These are phyloP conservation scores for Tephrocybe sp. DNA, from an alignment of 768 basidiomycete genomes.

Conservation along the genomic window DNA sequence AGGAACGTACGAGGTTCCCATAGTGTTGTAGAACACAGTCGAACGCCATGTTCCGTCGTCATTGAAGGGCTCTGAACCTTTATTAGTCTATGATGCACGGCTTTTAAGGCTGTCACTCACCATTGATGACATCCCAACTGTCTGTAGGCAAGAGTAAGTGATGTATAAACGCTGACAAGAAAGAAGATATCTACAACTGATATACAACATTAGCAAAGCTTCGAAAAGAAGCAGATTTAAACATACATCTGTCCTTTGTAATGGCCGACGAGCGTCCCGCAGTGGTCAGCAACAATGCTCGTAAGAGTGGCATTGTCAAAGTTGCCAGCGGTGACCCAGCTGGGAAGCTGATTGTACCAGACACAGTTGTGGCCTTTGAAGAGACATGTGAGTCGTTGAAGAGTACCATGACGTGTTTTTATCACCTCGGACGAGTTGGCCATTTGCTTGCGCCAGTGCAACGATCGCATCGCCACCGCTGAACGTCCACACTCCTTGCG, in stretches of 20 bases:
- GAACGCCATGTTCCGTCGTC: constrained; percentile 59
- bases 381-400: neutral
- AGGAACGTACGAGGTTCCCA: constrained; percentile 47
- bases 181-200: constrained; percentile 34
- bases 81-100: neutral
- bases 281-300: constrained; percentile 48
- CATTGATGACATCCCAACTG: constrained; percentile 47
- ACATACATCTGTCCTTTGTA: constrained; percentile 54
- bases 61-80: constrained; percentile 51
- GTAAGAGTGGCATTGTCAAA: constrained; percentile 41
- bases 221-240: neutral
- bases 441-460: constrained; percentile 42
- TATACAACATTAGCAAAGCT: neutral
- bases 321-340: constrained; percentile 45
- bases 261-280: constrained; percentile 46
- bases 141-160: constrained; percentile 20
- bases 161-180: constrained; percentile 11
- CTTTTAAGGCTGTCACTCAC: neutral
- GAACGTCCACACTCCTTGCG: too few species aligned
- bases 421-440: constrained; percentile 45
- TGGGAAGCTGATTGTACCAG: constrained; percentile 54
- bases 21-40: constrained; percentile 53
- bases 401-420: neutral
- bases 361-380: constrained; percentile 43
- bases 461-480: constrained; percentile 43